phyloP scores from a whole-genome alignment of 805 yeast species.

The Wilhelminamyces savonicus region DNA sequence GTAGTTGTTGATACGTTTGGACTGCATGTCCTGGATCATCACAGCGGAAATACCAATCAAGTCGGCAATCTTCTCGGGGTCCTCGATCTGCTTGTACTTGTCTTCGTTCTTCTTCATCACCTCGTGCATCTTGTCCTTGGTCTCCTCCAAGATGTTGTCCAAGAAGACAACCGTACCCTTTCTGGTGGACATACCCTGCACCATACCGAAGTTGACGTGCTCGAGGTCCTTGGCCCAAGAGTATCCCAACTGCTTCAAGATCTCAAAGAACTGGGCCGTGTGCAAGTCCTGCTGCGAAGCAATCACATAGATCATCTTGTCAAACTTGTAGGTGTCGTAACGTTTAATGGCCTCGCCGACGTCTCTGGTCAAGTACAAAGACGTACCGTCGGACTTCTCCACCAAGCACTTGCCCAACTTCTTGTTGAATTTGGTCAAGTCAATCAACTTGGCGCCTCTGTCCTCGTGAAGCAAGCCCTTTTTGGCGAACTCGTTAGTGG shows the following conservation, averaged over 20 bases:
- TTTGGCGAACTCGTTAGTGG: constrained; percentile 54
- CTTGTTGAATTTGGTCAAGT: constrained; percentile 77
- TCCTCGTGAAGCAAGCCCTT: constrained; percentile 75
- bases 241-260: constrained; percentile 82
- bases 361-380: constrained; percentile 90
- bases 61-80: constrained; percentile 94
- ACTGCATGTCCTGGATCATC: constrained; percentile 98
- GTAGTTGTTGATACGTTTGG: constrained; percentile 94
- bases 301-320: constrained; percentile 93
- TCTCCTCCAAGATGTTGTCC: constrained; percentile 88
- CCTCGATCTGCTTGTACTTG: constrained; percentile 86
- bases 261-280: constrained; percentile 88
- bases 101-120: constrained; percentile 90
- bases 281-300: constrained; percentile 97
- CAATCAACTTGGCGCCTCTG: constrained; percentile 85
- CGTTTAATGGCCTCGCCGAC: constrained; percentile 95
- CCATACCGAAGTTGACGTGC: constrained; percentile 96
- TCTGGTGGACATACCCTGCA: constrained; percentile 96
- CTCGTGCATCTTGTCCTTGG: constrained; percentile 90
- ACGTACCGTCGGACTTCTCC: constrained; percentile 92
- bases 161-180: constrained; percentile 98
- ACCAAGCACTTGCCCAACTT: constrained; percentile 90
- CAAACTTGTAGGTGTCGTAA: constrained; percentile 75
- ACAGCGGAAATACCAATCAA: constrained; percentile 94
- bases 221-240: constrained; percentile 77